phyloP scores from a whole-genome alignment of 2,329 filamentous ascomycete genomes.

The Daldinia sp. region DNA sequence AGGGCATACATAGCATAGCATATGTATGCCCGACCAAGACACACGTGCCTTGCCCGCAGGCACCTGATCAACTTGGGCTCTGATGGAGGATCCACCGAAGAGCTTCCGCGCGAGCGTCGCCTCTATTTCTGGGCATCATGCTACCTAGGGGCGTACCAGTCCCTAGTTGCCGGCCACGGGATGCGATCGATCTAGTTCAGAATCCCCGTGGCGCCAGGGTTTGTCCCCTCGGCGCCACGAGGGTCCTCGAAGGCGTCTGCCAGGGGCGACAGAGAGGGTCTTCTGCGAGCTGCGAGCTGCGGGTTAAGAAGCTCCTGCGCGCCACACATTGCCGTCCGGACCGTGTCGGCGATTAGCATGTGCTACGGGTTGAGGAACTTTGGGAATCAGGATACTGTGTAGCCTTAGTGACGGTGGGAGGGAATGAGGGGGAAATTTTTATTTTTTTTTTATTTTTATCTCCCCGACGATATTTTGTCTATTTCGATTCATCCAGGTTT shows the following conservation, averaged over 20 bases:
- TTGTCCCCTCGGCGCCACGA: neutral
- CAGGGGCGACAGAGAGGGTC: neutral
- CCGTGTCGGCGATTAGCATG: neutral
- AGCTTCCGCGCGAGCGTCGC: neutral
- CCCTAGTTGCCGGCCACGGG: neutral
- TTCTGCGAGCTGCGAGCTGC: neutral
- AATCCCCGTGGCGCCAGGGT: neutral
- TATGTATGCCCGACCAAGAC: conserved; percentile 10
- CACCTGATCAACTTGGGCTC: conserved; percentile 9
- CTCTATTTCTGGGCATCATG: neutral
- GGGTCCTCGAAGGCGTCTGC: neutral
- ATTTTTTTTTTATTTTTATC: neutral
- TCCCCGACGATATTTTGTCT: neutral
- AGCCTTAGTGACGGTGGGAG: neutral
- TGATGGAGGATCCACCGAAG: conserved; percentile 1
- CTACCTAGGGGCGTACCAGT: neutral
- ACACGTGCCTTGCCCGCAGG: neutral
- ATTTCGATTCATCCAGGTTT: neutral
- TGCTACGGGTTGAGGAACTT: neutral
- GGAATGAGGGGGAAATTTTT: neutral
- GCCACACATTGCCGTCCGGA: neutral
- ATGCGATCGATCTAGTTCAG: neutral
- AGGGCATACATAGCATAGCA: conserved; percentile 4
- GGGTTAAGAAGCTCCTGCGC: neutral
- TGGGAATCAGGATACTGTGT: neutral